Evolutionary conservation across 2,329 filamentous ascomycete species (phyloP).

Genomic region (Aspergillus sp.): DNA sequence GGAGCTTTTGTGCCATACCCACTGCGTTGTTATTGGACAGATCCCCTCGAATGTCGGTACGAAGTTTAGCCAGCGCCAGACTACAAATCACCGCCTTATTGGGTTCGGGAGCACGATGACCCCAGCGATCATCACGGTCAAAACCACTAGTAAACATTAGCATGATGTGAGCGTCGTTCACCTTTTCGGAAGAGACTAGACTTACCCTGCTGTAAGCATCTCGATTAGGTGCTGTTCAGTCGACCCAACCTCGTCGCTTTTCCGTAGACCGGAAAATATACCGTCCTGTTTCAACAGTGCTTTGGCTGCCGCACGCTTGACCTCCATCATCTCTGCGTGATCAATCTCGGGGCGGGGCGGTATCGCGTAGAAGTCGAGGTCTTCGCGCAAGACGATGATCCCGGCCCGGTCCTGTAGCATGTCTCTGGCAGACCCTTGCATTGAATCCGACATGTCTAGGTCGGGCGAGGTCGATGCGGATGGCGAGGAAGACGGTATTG

Average conservation of each 20-base stretch:
- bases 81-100: constrained; percentile 99
- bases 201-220: constrained; percentile 97
- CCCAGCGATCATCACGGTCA: constrained; percentile 93
- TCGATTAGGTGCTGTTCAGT: constrained; percentile 98
- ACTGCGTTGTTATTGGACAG: constrained; percentile 74
- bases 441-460: constrained; percentile 65
- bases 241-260: constrained; percentile 92
- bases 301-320: constrained; percentile 87
- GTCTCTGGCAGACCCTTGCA: constrained; percentile 68
- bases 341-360: constrained; percentile 81
- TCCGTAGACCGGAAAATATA: constrained; percentile 92
- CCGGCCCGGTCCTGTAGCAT: constrained; percentile 85
- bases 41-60: constrained; percentile 83
- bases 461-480: constrained; percentile 65
- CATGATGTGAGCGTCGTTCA: background rate
- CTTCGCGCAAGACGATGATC: constrained; percentile 94
- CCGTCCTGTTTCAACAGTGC: constrained; percentile 87
- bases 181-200: constrained; percentile 14
- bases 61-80: constrained; percentile 84
- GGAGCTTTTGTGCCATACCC: constrained; percentile 96
- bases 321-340: constrained; percentile 87
- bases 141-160: constrained; percentile 67
- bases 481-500: constrained; percentile 69
- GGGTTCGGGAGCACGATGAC: constrained; percentile 93
- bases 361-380: constrained; percentile 96